A percentile compares a stretch with the other conserved stretches of the same genome.
These are phyloP conservation scores for Cyberlindnera samutprakarnensis DNA, from an alignment of 805 yeast species.

Conservation along the genomic window DNA sequence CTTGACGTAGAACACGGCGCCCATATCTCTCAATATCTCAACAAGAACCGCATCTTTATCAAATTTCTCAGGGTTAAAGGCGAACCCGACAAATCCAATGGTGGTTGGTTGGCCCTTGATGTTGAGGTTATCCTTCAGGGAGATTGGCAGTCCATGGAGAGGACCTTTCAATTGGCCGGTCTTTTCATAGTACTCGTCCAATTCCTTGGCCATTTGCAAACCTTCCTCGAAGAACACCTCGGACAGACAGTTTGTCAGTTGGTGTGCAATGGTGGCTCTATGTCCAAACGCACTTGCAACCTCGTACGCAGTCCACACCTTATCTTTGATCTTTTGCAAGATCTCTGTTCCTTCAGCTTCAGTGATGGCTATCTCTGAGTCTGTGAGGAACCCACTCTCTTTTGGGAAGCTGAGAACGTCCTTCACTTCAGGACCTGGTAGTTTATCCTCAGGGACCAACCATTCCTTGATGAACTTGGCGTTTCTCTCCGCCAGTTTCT, in stretches of 20 bases:
- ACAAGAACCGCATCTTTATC: slow-evolving; percentile 34
- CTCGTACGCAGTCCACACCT: slow-evolving; percentile 32
- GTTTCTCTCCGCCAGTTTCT: slow-evolving; percentile 34
- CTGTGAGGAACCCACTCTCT: slow-evolving; percentile 27
- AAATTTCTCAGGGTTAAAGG: slow-evolving; percentile 26
- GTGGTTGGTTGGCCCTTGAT: slow-evolving; percentile 41
- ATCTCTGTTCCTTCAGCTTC: slow-evolving; percentile 13
- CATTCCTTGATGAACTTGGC: slow-evolving; percentile 26
- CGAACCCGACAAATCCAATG: slow-evolving; percentile 40
- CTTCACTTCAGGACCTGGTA: slow-evolving; percentile 22
- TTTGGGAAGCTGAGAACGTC: slow-evolving; percentile 33
- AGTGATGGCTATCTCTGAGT: slow-evolving; percentile 28
- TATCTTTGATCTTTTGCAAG: slow-evolving; percentile 24
- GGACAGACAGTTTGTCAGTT: slow-evolving; percentile 31
- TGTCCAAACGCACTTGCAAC: slow-evolving; percentile 51
- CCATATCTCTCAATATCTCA: slow-evolving; percentile 31
- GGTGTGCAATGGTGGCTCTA: slow-evolving; percentile 52
- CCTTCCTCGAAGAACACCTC: slow-evolving; percentile 49
- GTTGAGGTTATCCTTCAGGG: slow-evolving; percentile 39
- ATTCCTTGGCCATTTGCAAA: slow-evolving; percentile 41
- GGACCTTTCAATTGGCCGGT: slow-evolving; percentile 53
- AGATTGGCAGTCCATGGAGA: slow-evolving; percentile 60
- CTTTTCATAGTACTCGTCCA: slow-evolving; percentile 41
- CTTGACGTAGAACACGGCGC: slow-evolving; percentile 49
- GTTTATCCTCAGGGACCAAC: slow-evolving; percentile 11